phyloP scores from a whole-genome alignment of 805 yeast genomes.

The Tanozyma kutaoensis region DNA sequence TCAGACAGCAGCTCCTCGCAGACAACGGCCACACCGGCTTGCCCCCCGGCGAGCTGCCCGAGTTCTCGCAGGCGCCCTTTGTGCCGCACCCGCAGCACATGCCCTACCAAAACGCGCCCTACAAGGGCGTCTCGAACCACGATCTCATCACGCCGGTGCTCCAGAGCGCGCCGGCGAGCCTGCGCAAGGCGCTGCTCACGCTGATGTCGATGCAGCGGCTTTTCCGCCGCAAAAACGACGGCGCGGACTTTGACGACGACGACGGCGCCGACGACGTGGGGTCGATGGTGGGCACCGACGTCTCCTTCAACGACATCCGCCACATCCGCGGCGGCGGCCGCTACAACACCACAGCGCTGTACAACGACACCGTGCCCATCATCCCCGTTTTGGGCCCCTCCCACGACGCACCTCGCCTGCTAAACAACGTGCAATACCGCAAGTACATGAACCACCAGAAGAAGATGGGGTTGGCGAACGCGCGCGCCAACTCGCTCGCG shows the following conservation, averaged over 20 bases:
- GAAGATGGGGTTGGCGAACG: slow-evolving; percentile 39
- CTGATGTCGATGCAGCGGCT: slow-evolving; percentile 12
- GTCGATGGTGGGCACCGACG: slow-evolving; percentile 18
- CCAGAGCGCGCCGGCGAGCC: neutral
- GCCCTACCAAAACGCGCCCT: slow-evolving; percentile 1
- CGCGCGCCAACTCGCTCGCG: slow-evolving; percentile 30
- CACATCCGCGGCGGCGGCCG: slow-evolving; percentile 51
- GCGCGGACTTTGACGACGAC: slow-evolving; percentile 22
- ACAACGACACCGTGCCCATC: slow-evolving; percentile 53
- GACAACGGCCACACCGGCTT: slow-evolving; percentile 8
- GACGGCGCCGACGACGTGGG: slow-evolving; percentile 18
- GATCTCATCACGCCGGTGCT: slow-evolving; percentile 13
- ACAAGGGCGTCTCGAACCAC: slow-evolving; percentile 8
- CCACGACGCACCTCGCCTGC: slow-evolving; percentile 7
- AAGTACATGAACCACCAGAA: slow-evolving; percentile 57
- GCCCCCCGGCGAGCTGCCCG: too few relatives aligned
- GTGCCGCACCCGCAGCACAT: slow-evolving; percentile 1
- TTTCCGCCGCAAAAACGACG: slow-evolving; percentile 25
- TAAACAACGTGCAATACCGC: slow-evolving; percentile 49
- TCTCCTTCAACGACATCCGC: slow-evolving; percentile 53
- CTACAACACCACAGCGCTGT: slow-evolving; percentile 31
- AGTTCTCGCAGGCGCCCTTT: neutral
- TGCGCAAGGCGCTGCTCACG: slow-evolving; percentile 24
- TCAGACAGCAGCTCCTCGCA: slow-evolving; percentile 20
- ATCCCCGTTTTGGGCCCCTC: slow-evolving; percentile 41